Percentiles rank a stretch among this genome's conserved stretches.
Conservation (phyloP, 2,329 filamentous ascomycete species). For the Phyllosticta paracitricarpa region DNA sequence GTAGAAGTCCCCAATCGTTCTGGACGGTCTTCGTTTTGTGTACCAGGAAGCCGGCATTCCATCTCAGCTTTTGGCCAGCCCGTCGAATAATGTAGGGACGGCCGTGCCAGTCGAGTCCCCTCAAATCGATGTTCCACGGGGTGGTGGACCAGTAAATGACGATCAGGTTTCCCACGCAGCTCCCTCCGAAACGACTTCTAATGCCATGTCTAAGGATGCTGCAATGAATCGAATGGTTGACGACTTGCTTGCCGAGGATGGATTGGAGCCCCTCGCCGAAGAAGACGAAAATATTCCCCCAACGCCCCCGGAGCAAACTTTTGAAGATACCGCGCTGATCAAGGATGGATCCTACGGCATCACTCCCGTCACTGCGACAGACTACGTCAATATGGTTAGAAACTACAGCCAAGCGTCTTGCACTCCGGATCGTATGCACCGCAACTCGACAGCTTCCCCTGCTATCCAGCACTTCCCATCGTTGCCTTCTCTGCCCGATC, state of each 20-base stretch:
- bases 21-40: slow-evolving; percentile 41
- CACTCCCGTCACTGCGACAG: slow-evolving; percentile 23
- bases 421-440: slow-evolving; percentile 16
- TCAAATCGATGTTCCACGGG: slow-evolving; percentile 13
- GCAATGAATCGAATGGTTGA: slow-evolving; percentile 51
- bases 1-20: slow-evolving; percentile 37
- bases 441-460: slow-evolving; percentile 26
- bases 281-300: slow-evolving; percentile 35
- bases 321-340: slow-evolving; percentile 30
- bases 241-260: slow-evolving; percentile 39
- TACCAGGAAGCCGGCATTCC: slow-evolving; percentile 45
- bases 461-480: slow-evolving; percentile 25
- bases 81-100: slow-evolving; percentile 27
- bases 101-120: slow-evolving; percentile 16
- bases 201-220: slow-evolving; percentile 35
- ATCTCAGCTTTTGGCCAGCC: slow-evolving; percentile 39
- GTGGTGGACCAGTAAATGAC: slow-evolving; percentile 20
- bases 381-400: slow-evolving; percentile 28
- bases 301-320: slow-evolving; percentile 37
- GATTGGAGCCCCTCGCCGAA: slow-evolving; percentile 29
- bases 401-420: slow-evolving; percentile 20
- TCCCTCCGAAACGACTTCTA: slow-evolving; percentile 40
- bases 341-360: slow-evolving; percentile 22
- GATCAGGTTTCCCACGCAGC: slow-evolving; percentile 27
- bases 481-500: slow-evolving; percentile 28